Conservation (phyloP, 441 rosid genomes). For the Biscutella auriculata region DNA sequence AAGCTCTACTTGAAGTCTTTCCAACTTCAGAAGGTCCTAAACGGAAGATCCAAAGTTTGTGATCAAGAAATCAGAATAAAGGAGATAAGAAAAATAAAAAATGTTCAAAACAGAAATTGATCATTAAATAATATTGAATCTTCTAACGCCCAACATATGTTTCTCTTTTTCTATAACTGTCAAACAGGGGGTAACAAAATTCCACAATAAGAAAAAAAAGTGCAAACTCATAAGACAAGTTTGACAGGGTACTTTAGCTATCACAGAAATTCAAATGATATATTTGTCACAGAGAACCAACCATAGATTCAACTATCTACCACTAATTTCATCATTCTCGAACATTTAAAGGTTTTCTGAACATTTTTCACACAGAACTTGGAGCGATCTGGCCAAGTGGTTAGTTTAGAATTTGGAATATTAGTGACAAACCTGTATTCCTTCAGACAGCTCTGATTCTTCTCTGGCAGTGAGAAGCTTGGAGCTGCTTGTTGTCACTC, state of each 20-base stretch:
- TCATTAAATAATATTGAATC: not conserved
- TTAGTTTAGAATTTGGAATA: not conserved
- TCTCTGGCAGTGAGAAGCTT: slow-evolving; percentile 74
- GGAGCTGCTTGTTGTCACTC: slow-evolving; percentile 52
- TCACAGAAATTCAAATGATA: not conserved
- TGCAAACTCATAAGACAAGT: not conserved
- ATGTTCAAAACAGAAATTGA: not conserved
- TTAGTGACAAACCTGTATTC: slow-evolving; percentile 63
- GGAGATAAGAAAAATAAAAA: not conserved
- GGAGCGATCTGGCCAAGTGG: not conserved
- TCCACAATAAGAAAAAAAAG: not conserved
- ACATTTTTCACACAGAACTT: not conserved
- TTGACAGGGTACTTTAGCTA: not conserved
- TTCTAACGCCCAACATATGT: not conserved
- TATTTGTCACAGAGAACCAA: not conserved
- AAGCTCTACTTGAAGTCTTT: slow-evolving; percentile 67
- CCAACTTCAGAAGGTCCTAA: slow-evolving; percentile 80
- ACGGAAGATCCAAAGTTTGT: slow-evolving; percentile 8
- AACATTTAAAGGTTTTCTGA: not conserved
- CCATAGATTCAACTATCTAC: not conserved
- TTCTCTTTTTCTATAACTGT: not conserved
- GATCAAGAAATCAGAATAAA: slow-evolving; percentile 7
- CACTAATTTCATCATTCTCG: slow-evolving; percentile 3
- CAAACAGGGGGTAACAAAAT: not conserved
- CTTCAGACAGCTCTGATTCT: slow-evolving; percentile 61